Base-by-base conservation (phyloP, 768 basidiomycete species). In the Suillus tomentosus region DNA sequence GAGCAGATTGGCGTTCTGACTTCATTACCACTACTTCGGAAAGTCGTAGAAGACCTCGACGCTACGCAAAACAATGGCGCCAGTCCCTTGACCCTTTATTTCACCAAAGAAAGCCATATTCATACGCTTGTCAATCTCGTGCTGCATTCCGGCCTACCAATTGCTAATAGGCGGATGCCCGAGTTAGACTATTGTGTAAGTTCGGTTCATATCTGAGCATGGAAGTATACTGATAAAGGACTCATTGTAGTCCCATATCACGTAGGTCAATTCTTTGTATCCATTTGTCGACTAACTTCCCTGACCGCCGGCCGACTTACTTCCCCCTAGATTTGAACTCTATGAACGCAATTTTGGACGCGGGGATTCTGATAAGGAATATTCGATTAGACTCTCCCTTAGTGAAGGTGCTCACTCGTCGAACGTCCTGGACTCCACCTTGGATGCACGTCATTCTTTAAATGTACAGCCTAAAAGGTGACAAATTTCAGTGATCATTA, bases 321-420 rank as follows among this genome's bases (percentile, higher is more conserved):
- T n/a, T 36, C 31, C 62, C 31, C 47, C 27, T 68, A 89, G 84
- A 14, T 88, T 90, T 70, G 97, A 99, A 78, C 81, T 99, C 47
- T 99, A 99, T 77, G 97, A 99, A 76, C 87, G 96, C 55, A 92
- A 92, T 73, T 86, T 89, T 68, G 92, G 92, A 1, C 84, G 92
- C 53, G 87, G 88, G 37, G 92, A 93, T 71, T 91, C 92, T 15
- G 92, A 95, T 79, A 98, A 98, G 77, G 96, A 99, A 73, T 97
- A 96, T 72, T 96, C 95, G 14, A 94, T 99, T 76, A 89, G 87
- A 68, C 80, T 99, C 40, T 94, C 94, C 22, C 79, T 99, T 45
- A 96, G 95, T 70, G 96, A 98, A 76, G 97, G 97, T 22, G 97
- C 97, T 19, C 97, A 99, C 78, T 96, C 95, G 19, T 94, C 95